Evolutionary conservation across 192 early-diverging fungal species (phyloP).

Genomic region (Coemansia javaensis): DNA sequence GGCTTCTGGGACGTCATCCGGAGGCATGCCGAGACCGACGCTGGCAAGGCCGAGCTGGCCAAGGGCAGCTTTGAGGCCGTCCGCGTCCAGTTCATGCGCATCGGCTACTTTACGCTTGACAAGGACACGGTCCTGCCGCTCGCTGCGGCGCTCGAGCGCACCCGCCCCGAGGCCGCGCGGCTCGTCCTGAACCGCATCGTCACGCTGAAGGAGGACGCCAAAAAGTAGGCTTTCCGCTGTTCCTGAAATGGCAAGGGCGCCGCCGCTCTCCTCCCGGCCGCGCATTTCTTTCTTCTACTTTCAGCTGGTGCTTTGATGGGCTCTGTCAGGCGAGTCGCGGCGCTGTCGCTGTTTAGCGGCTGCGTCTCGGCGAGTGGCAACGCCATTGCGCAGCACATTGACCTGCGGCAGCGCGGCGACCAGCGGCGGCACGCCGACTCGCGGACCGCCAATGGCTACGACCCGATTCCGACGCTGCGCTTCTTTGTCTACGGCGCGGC

Average conservation of each 20-base stretch:
- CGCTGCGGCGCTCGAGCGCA: conserved; percentile 54
- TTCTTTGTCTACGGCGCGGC: conserved; percentile 29
- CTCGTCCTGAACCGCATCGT: conserved; percentile 65
- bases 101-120: conserved; percentile 99
- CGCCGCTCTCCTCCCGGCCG: too few relatives aligned
- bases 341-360: conserved; percentile 28
- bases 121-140: conserved; percentile 71
- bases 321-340: not conserved
- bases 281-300: too few relatives aligned
- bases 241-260: too few relatives aligned
- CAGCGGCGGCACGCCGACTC: not conserved
- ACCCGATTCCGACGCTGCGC: conserved; percentile 16
- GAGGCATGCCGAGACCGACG: conserved; percentile 38
- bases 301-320: too few relatives aligned
- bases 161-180: conserved; percentile 56
- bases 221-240: conserved; percentile 37
- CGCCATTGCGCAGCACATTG: conserved; percentile 20
- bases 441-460: conserved; percentile 2
- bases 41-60: conserved; percentile 51
- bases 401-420: not conserved
- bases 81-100: conserved; percentile 89
- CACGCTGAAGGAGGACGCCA: conserved; percentile 65
- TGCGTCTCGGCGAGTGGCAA: conserved; percentile 25
- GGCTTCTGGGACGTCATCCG: conserved; percentile 70
- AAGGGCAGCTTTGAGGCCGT: conserved; percentile 71